These are phyloP conservation scores for Ogataea glucozyma DNA, from an alignment of 805 yeast species.

Conservation along the genomic window DNA sequence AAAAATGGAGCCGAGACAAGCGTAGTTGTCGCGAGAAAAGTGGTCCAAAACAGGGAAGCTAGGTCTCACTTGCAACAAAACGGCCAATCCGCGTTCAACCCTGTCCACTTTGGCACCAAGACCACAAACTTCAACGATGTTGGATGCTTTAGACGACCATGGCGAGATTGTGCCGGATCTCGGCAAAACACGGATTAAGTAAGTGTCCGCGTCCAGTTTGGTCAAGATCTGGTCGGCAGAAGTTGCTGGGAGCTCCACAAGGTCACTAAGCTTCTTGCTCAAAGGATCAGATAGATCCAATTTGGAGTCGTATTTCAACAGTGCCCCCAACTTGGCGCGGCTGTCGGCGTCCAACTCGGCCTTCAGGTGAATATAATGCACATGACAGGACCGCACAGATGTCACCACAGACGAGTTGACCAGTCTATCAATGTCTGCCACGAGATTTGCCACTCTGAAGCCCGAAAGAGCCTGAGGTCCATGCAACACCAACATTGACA, in stretches of 20 bases:
- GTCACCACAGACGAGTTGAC: conserved; percentile 67
- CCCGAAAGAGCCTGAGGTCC: conserved; percentile 91
- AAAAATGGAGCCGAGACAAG: conserved; percentile 67
- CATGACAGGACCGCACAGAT: conserved; percentile 69
- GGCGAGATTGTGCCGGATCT: conserved; percentile 97
- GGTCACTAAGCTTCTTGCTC: conserved; percentile 22
- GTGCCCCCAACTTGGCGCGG: conserved; percentile 50
- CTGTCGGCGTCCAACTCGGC: conserved; percentile 42
- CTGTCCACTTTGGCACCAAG: conserved; percentile 69
- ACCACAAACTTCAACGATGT: conserved; percentile 88
- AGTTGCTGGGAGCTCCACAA: conserved; percentile 31
- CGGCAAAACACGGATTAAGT: conserved; percentile 78
- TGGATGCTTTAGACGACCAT: conserved; percentile 98
- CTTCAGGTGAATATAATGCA: conserved; percentile 78
- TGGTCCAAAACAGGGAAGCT: conserved; percentile 67
- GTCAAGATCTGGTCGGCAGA: conserved; percentile 27
- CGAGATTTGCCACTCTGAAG: conserved; percentile 76
- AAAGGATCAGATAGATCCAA: conserved; percentile 50
- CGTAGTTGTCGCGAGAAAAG: conserved; percentile 47
- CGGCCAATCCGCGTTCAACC: conserved; percentile 86
- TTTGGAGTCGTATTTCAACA: conserved; percentile 74
- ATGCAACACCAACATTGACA: conserved; percentile 62
- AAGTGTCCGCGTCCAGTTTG: conserved; percentile 45
- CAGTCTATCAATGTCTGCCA: conserved; percentile 69
- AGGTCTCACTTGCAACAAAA: conserved; percentile 67